These are phyloP conservation scores for Verticillium alfalfae DNA, from an alignment of 2,329 filamentous ascomycete genomes.

Conservation along the genomic window DNA sequence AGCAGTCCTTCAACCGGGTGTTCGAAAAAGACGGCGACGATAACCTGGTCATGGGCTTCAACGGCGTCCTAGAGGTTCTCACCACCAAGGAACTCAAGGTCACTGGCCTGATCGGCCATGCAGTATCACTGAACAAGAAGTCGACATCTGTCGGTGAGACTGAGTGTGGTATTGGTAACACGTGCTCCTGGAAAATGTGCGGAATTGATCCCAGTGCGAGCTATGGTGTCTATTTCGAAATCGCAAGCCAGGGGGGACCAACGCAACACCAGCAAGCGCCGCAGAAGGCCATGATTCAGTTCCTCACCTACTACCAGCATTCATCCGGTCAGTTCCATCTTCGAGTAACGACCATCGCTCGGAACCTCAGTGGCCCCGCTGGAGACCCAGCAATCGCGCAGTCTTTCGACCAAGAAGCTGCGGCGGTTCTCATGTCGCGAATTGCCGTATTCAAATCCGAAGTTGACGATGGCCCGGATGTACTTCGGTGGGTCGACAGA, in stretches of 20 bases:
- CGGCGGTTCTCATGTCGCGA: slow-evolving; percentile 96
- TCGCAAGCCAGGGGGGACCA: slow-evolving; percentile 86
- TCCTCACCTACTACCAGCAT: slow-evolving; percentile 97
- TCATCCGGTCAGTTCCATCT: slow-evolving; percentile 94
- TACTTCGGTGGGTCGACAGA: slow-evolving; percentile 93
- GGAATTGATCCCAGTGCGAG: slow-evolving; percentile 91
- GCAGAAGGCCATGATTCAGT: slow-evolving; percentile 94
- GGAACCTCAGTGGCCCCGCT: slow-evolving; percentile 86
- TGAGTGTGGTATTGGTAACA: slow-evolving; percentile 96
- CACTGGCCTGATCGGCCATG: slow-evolving; percentile 93
- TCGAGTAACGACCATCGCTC: slow-evolving; percentile 87
- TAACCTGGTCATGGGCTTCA: slow-evolving; percentile 96
- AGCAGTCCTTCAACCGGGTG: slow-evolving; percentile 93
- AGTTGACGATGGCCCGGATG: slow-evolving; percentile 96
- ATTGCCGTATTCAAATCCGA: slow-evolving; percentile 99
- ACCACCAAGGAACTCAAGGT: slow-evolving; percentile 99
- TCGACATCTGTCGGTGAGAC: slow-evolving; percentile 95
- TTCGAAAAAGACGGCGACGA: slow-evolving; percentile 97
- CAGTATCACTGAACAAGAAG: slow-evolving; percentile 96
- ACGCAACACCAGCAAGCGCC: slow-evolving; percentile 79
- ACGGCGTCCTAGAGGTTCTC: slow-evolving; percentile 88
- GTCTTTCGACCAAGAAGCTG: slow-evolving; percentile 97
- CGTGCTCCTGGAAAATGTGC: slow-evolving; percentile 99
- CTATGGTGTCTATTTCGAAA: slow-evolving; percentile 96
- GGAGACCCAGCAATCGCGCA: slow-evolving; percentile 93